A percentile compares a stretch with the other conserved stretches of the same genome.
These are phyloP conservation scores for Leccinum obscurum DNA, from an alignment of 768 basidiomycete species.

Conservation along the genomic window DNA sequence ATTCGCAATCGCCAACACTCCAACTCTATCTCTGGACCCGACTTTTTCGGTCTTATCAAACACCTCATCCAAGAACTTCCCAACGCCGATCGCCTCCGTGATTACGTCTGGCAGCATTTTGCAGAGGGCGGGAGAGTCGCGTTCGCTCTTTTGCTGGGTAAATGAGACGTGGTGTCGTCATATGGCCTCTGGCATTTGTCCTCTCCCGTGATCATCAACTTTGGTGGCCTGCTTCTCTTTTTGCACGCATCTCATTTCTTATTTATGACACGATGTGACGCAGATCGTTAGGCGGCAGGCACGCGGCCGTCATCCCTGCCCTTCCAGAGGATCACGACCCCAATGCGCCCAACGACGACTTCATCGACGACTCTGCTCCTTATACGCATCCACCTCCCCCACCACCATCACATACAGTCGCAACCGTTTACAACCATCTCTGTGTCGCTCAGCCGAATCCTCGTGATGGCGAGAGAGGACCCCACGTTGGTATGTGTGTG, in stretches of 20 bases:
- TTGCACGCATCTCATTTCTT: conserved; percentile 27
- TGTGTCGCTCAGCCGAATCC: too few species aligned
- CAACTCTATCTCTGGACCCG: conserved; percentile 85
- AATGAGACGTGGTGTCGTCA: conserved; percentile 12
- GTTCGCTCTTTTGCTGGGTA: conserved; percentile 11
- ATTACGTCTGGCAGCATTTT: conserved; percentile 88
- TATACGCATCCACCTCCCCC: conserved; percentile 20
- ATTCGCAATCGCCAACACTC: conserved; percentile 81
- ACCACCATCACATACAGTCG: conserved; percentile 6
- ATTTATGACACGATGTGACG: conserved; percentile 34
- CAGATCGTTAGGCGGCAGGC: conserved; percentile 77
- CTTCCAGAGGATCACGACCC: conserved; percentile 71
- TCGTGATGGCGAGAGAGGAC: too few species aligned
- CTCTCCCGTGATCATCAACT: conserved; percentile 15
- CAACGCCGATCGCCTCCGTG: conserved; percentile 64
- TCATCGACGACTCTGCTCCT: conserved; percentile 23
- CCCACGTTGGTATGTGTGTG: too few species aligned
- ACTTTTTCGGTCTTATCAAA: conserved; percentile 89
- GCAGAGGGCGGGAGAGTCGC: conserved; percentile 78
- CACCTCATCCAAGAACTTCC: conserved; percentile 86
- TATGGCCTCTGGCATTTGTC: conserved; percentile 10
- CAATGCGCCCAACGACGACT: conserved; percentile 33
- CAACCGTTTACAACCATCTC: conserved; percentile 32
- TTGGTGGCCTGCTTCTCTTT: conserved; percentile 21
- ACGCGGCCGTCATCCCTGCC: conserved; percentile 80